Conservation (phyloP, 116 monocot species). For the Posidonia oceanica region DNA sequence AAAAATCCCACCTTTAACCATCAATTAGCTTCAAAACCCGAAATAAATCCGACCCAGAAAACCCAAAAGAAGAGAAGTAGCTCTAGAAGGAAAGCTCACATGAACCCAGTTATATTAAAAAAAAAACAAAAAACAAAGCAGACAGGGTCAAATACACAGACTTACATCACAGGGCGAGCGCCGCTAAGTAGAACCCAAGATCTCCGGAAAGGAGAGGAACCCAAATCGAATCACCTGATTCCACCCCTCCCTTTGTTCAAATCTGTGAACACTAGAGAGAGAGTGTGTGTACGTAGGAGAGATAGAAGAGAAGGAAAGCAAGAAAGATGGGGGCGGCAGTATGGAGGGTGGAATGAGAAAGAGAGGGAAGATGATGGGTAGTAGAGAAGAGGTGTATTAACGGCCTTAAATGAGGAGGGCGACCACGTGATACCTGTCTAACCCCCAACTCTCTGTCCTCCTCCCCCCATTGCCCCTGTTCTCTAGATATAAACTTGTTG, state of each 20-base stretch:
- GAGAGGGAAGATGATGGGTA: not conserved
- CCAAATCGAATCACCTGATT: not conserved
- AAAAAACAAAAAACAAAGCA: too few species aligned
- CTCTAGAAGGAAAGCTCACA: too few species aligned
- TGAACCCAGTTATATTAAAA: too few species aligned
- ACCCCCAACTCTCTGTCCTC: not conserved
- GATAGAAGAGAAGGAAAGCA: not conserved
- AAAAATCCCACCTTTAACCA: not conserved
- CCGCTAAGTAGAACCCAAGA: too few species aligned
- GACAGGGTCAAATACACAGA: too few species aligned
- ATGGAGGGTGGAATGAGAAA: not conserved
- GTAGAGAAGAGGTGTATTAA: not conserved
- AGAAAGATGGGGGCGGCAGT: not conserved
- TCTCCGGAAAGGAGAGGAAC: too few species aligned
- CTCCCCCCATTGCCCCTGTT: not conserved
- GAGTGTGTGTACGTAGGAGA: not conserved
- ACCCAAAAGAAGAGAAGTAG: not conserved
- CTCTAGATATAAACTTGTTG: too few species aligned
- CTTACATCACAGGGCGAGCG: too few species aligned
- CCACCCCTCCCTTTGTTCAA: not conserved
- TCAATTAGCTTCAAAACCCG: not conserved
- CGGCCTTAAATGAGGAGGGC: constrained; percentile 4
- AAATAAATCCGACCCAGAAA: not conserved
- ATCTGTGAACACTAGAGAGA: not conserved
- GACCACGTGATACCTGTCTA: not conserved